Conservation (phyloP, 2,329 filamentous ascomycete species). For the Tolypocladium endophyticum region DNA sequence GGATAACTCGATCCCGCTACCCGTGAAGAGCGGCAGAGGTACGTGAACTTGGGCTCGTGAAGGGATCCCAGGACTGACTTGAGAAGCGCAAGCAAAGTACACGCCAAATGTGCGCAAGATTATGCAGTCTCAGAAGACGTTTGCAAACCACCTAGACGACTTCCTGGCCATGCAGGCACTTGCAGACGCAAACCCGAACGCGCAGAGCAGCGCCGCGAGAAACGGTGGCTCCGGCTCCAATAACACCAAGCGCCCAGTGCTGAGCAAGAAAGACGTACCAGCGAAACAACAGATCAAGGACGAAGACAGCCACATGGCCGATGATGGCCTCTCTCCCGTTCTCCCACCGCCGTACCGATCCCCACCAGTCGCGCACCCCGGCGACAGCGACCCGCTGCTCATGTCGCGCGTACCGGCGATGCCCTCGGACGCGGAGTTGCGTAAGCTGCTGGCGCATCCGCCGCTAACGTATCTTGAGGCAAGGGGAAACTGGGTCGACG, state of each 20-base stretch:
- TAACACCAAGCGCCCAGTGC: conserved; percentile 15
- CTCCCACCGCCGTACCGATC: conserved; percentile 22
- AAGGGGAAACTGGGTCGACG: conserved; percentile 31
- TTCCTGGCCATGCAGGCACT: conserved; percentile 55
- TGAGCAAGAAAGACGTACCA: conserved; percentile 14
- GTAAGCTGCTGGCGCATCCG: conserved; percentile 50
- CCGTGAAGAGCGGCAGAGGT: conserved; percentile 39
- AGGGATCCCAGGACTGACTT: neutral
- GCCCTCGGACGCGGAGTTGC: conserved; percentile 51
- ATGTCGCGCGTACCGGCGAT: conserved; percentile 45
- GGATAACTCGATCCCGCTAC: conserved; percentile 62
- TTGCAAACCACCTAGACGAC: conserved; percentile 73
- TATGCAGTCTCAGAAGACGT: conserved; percentile 70
- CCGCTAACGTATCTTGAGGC: conserved; percentile 61
- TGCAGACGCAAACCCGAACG: conserved; percentile 24
- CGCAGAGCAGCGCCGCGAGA: conserved; percentile 10
- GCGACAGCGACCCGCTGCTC: conserved; percentile 48
- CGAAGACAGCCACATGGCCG: conserved; percentile 17
- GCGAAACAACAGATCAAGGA: conserved; percentile 11
- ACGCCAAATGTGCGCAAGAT: conserved; percentile 67
- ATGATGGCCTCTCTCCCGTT: conserved; percentile 16
- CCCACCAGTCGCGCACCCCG: conserved; percentile 28
- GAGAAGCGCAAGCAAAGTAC: conserved; percentile 38
- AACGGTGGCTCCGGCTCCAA: conserved; percentile 18
- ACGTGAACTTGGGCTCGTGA: conserved; percentile 6